Percentiles rank a stretch among this genome's conserved stretches.
These are phyloP conservation scores for Inonotus obliquus DNA, from an alignment of 1,284 basidiomycete species.

Conservation along the genomic window DNA sequence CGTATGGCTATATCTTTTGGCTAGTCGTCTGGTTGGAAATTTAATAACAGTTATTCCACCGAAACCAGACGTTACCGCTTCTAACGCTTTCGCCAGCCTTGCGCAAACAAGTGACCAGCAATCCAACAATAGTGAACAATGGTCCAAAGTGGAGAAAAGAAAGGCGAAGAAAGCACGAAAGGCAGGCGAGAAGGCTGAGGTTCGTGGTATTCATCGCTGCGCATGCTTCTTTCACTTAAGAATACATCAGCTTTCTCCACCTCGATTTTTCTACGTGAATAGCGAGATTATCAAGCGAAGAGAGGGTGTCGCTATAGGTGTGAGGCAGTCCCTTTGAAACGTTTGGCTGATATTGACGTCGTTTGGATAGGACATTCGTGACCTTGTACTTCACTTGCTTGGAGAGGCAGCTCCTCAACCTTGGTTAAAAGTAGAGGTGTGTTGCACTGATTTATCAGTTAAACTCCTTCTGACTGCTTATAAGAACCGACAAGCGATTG, in stretches of 20 bases:
- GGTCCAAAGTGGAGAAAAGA: conserved; percentile 73
- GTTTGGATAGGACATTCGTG: conserved; percentile 69
- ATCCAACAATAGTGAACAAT: conserved; percentile 34
- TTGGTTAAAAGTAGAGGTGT: conserved; percentile 81
- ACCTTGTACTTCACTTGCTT: conserved; percentile 76
- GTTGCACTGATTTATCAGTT: conserved; percentile 19
- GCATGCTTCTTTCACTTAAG: conserved; percentile 8
- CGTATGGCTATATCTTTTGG: not conserved
- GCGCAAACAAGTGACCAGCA: not conserved
- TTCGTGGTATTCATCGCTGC: conserved; percentile 37
- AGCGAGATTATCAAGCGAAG: conserved; percentile 67
- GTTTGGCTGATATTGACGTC: not conserved
- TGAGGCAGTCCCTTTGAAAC: conserved; percentile 26
- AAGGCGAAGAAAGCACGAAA: conserved; percentile 72
- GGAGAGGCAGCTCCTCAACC: conserved; percentile 76
- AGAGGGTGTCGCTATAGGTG: conserved; percentile 71
- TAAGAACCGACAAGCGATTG: conserved; percentile 67
- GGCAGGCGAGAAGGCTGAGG: conserved; percentile 50
- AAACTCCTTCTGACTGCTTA: conserved; percentile 4
- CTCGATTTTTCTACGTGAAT: conserved; percentile 77
- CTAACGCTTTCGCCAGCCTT: conserved; percentile 5
- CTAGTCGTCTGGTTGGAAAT: not conserved
- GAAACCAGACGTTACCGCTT: not conserved
- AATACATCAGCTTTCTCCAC: conserved; percentile 47
- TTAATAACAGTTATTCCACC: not conserved